Percentiles rank a stretch among this genome's conserved stretches.
These are phyloP conservation scores for Zizania palustris DNA, from an alignment of 202 grass and related monocot genomes.

Conservation along the genomic window DNA sequence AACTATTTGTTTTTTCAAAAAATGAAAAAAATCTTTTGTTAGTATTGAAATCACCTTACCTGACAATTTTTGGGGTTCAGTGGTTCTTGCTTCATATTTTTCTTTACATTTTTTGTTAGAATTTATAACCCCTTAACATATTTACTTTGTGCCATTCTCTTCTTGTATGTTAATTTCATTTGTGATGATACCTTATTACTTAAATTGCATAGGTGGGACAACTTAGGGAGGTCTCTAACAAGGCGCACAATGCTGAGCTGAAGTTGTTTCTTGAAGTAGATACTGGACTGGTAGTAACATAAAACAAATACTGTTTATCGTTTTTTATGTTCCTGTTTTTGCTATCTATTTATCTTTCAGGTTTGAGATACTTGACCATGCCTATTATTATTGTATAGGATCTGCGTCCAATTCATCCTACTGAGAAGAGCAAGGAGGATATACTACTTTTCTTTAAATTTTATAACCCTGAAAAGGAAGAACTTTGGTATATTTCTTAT, in stretches of 20 bases:
- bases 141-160: not conserved
- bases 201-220: constrained; percentile 66
- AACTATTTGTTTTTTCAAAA: not conserved
- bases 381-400: constrained; percentile 59
- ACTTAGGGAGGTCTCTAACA: constrained; percentile 94
- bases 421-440: constrained; percentile 89
- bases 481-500: constrained; percentile 60
- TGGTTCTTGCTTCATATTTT: constrained; percentile 21
- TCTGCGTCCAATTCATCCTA: constrained; percentile 62
- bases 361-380: constrained; percentile 19
- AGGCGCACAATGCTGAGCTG: constrained; percentile 88
- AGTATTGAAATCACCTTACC: constrained; percentile 8
- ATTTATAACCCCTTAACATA: not conserved
- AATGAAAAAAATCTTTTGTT: constrained; percentile 11
- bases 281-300: constrained; percentile 64
- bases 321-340: constrained; percentile 35
- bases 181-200: constrained; percentile 30
- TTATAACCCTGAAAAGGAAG: constrained; percentile 91
- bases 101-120: constrained; percentile 1
- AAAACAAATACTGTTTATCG: constrained; percentile 24
- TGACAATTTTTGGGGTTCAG: not conserved
- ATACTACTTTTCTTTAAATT: constrained; percentile 98
- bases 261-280: constrained; percentile 98
- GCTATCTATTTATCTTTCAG: constrained; percentile 17
- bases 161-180: constrained; percentile 22